Evolutionary conservation across 1,139 yeast genomes (phyloP), one percentile per base, ranked within the genome.

Genomic region (Geotrichum australiense): DNA sequence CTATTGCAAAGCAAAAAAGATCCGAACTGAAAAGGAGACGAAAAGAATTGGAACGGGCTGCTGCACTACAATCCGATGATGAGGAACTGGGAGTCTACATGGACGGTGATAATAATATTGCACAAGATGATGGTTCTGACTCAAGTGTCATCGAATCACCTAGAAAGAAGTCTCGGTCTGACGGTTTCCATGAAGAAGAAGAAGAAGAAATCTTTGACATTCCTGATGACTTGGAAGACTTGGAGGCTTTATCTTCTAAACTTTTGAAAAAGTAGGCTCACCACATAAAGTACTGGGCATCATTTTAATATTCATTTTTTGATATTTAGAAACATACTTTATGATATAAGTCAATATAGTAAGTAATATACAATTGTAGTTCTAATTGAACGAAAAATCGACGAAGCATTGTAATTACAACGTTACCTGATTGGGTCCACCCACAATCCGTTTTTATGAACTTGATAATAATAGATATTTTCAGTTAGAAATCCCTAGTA

Each of bases 181-280:
- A 33, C 14, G 45, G 38, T 10, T 52, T 46, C 14, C 49, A 42
- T 10, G 54, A 39, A 10, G 48, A 48, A 49, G 50, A 49, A 50
- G 51, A 51, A 32, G 56, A 55, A 30, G 60, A 56, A 10, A 53
- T 82, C 42, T 70, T 83, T 31, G 93, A 84, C 51, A 85, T 80
- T 56, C 96, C 96, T 16, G 84, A 85, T 54, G 82, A 94, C 23
- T 69, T 91, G 62, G 96, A 86, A 60, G 97, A 91, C 58, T 73
- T 91, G 63, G 98, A 91, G 69, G 87, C 94, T 10, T 76, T 91
- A 64, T 81, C 97, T 2, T 74, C 84, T 36, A 75, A 74, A 60
- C 76, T 91, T 56, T 57, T 73, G 33, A 49, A 53, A 24, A 48
- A 47, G 18, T 47, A 39, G 28, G 6, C 8, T 19, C 3, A 11